These are phyloP conservation scores for Albugo laibachii DNA, from an alignment of 352 stramenopile genomes.

Conservation along the genomic window DNA sequence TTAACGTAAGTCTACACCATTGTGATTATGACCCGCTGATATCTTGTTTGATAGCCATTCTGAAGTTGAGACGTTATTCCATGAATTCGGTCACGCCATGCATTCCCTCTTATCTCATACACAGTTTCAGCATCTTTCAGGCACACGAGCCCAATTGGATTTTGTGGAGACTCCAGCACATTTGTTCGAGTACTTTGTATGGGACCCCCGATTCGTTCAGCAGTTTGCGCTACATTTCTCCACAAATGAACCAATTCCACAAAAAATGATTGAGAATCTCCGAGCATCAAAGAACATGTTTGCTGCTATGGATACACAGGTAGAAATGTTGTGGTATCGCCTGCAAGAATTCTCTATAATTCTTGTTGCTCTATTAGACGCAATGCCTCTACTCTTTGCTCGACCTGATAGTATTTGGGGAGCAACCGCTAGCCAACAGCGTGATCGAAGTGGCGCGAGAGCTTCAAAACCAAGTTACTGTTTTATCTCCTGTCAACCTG, in stretches of 20 bases:
- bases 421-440: conserved; percentile 23
- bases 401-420: conserved; percentile 47
- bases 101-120: conserved; percentile 92
- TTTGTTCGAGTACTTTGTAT: conserved; percentile 94
- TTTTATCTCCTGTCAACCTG: conserved; percentile 56
- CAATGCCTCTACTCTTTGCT: conserved; percentile 72
- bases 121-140: conserved; percentile 93
- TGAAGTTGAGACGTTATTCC: conserved; percentile 94
- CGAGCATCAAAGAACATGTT: conserved; percentile 76
- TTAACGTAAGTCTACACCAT: conserved; percentile 18
- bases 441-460: conserved; percentile 32
- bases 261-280: conserved; percentile 52
- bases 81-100: conserved; percentile 96
- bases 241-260: conserved; percentile 58
- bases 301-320: conserved; percentile 72
- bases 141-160: conserved; percentile 85
- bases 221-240: conserved; percentile 71
- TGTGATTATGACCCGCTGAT: conserved; percentile 1
- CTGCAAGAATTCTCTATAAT: conserved; percentile 12
- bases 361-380: conserved; percentile 17
- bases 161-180: conserved; percentile 94
- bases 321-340: conserved; percentile 11
- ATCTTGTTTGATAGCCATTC: conserved; percentile 37
- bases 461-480: conserved; percentile 49
- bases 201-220: conserved; percentile 74